Evolutionary conservation across 768 basidiomycete genomes (phyloP).

Genomic region (Russula compacta): DNA sequence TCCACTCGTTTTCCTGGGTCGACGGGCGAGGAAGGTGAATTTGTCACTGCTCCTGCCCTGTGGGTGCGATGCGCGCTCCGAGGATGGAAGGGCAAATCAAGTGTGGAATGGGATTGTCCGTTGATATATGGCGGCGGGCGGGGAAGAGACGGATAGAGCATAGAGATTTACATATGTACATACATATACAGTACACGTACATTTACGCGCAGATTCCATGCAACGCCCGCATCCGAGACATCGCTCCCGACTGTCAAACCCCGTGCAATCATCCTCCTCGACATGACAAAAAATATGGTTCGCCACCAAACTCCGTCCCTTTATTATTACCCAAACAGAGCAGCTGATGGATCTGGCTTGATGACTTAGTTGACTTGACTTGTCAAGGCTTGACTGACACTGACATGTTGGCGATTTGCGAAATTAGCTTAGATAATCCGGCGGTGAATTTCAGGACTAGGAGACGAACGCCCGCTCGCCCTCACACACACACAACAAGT

Average conservation of each 20-base stretch:
- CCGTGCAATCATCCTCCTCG: not conserved
- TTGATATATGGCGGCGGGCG: not conserved
- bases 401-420: not conserved
- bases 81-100: constrained; percentile 6
- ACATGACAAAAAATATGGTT: no score
- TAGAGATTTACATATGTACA: constrained; percentile 4
- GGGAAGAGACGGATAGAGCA: not conserved
- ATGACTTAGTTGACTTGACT: not conserved
- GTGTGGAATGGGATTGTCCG: not conserved
- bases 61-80: not conserved
- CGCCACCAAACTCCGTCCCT: not conserved
- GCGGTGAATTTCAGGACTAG: not conserved
- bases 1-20: not conserved
- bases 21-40: not conserved
- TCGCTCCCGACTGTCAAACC: not conserved
- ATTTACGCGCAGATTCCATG: not conserved
- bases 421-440: constrained; percentile 5
- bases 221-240: not conserved
- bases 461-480: not conserved
- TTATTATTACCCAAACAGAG: not conserved
- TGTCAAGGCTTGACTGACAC: not conserved
- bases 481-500: not conserved
- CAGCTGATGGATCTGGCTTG: not conserved
- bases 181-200: constrained; percentile 14
- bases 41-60: not conserved